Base-by-base conservation (phyloP, 2,329 filamentous ascomycete genomes). In the Calonectria ilicicola region DNA sequence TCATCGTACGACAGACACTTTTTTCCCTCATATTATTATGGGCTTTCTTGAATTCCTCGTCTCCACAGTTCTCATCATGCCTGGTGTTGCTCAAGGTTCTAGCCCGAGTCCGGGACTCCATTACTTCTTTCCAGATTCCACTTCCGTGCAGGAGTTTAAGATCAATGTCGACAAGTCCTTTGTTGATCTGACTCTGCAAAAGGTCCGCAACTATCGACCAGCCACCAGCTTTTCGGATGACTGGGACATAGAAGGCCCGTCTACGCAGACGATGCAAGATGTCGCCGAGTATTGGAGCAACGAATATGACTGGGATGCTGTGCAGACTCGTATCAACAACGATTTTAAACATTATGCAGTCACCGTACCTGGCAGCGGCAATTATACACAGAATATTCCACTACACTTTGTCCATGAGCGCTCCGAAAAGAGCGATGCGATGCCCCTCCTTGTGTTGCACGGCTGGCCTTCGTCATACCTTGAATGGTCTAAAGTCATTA, bases 381-480 rank as follows among this genome's bases (percentile, higher is more conserved):
- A 44, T 17, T 63, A 63, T 26, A 19, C 38, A 8, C 21, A 42
- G 9, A n/a, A 42, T 44, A 63, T 63, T 44, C 58, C 71, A 9
- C 51, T 76, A 6, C 75, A 76, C 26, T 76, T 76, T 15, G 44
- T 76, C 17, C 71, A 76, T 35, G 51, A 67, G n/a, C 64, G 53
- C 15, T 72, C 75, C 2, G 2, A 23, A 9, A 21, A 65, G 3
- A 0, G n/a, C 2, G 67, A 82, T 62, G 84, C 85, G 8, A 82
- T 85, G 26, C 85, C 85, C 1, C 77, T 87, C 15, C 74, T 87
- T 0, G 84, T 86, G 65, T 64, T 84, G 15, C 85, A 87, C 74
- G 85, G 85, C 51, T 87, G 85, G 85, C 85, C 86, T 2, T 84
- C 85, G 0, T 83, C 80, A 5, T 85, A 86, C 60, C 72, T 85